Conservation (phyloP, 257 asterid genomes). For the Petrea volubilis region DNA sequence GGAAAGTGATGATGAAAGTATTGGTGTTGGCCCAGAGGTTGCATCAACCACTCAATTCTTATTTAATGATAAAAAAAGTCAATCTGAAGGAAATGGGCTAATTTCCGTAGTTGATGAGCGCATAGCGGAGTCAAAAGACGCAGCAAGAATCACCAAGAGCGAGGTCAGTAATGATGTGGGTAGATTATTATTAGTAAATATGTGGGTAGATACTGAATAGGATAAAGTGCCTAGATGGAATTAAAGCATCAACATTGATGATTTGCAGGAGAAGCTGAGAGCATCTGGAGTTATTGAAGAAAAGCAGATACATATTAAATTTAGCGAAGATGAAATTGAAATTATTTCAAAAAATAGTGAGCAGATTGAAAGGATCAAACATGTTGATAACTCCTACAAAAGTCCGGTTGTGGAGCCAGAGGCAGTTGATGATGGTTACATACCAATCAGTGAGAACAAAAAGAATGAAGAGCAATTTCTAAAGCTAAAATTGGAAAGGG, state of each 20-base stretch:
- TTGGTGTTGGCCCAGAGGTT: conserved; percentile 31
- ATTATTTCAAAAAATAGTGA: background rate
- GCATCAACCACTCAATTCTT: conserved; percentile 25
- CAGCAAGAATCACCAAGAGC: conserved; percentile 28
- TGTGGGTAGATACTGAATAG: conserved; percentile 12
- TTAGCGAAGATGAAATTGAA: conserved; percentile 19
- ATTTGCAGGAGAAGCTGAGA: conserved; percentile 37
- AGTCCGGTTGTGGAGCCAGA: conserved; percentile 28
- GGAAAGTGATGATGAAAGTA: conserved; percentile 37
- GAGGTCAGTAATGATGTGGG: conserved; percentile 49
- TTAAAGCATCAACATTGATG: conserved; percentile 17
- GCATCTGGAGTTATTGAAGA: conserved; percentile 20
- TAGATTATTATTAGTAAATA: conserved; percentile 23
- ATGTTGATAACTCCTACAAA: conserved; percentile 16
- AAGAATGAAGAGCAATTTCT: conserved; percentile 35
- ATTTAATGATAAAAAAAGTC: conserved; percentile 30
- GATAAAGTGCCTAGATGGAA: conserved; percentile 4
- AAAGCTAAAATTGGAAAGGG: conserved; percentile 63
- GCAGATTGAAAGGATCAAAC: conserved; percentile 21
- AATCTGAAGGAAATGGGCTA: conserved; percentile 47
- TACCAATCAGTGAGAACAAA: conserved; percentile 27
- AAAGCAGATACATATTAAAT: conserved; percentile 8
- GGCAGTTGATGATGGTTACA: conserved; percentile 27
- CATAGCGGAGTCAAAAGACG: conserved; percentile 26
- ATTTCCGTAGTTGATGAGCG: conserved; percentile 29